A percentile compares a stretch with the other conserved stretches of the same genome.
phyloP scores from a whole-genome alignment of 805 yeast genomes.

The Starmerella apis region DNA sequence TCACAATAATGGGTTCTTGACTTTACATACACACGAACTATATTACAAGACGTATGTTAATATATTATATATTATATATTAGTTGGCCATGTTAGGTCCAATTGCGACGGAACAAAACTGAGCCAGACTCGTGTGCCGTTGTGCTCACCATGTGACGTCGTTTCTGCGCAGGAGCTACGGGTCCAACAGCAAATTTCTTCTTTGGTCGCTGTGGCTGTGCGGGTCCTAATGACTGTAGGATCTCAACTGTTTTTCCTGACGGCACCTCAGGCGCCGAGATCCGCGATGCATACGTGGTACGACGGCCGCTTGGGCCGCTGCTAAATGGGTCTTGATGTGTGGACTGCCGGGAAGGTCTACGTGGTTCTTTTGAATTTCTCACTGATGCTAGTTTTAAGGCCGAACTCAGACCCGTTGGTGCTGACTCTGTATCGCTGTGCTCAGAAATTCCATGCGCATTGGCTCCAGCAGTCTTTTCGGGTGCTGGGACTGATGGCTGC shows the following conservation, averaged over 20 bases:
- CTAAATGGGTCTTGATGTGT: neutral
- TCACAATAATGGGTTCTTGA: no score
- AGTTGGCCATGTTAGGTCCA: slow-evolving; percentile 12
- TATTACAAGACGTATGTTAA: no score
- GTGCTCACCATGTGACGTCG: slow-evolving; percentile 4
- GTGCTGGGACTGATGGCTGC: neutral
- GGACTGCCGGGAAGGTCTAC: slow-evolving; percentile 2
- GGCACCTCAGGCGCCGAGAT: slow-evolving; percentile 13
- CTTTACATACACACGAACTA: no score
- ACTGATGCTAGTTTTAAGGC: neutral
- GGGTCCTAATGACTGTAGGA: slow-evolving; percentile 13
- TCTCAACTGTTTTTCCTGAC: slow-evolving; percentile 14
- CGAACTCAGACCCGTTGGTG: slow-evolving; percentile 12
- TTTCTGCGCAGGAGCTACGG: slow-evolving; percentile 7
- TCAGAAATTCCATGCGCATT: neutral
- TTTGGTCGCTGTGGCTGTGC: neutral
- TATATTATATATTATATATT: neutral
- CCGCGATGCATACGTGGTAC: slow-evolving; percentile 19
- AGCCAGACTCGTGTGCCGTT: slow-evolving; percentile 4
- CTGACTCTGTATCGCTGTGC: neutral
- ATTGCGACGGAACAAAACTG: slow-evolving; percentile 13
- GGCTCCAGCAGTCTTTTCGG: neutral
- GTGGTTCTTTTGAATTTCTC: neutral
- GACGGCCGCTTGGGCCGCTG: neutral
- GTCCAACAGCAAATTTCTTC: slow-evolving; percentile 12